phyloP scores from a whole-genome alignment of 106 monocot species.

The Amphibolis antarctica region DNA sequence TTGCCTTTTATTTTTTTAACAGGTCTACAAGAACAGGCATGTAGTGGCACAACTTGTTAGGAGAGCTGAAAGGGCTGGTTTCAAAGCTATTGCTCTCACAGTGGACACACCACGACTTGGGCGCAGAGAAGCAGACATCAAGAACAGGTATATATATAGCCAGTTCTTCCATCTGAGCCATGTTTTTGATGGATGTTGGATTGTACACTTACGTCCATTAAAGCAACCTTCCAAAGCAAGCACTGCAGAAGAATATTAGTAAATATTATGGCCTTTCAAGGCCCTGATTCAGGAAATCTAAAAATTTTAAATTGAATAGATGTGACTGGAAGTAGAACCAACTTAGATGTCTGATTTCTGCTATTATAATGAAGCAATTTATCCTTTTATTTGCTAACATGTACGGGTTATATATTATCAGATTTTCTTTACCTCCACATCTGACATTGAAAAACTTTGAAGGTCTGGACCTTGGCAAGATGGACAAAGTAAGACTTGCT shows the following conservation, averaged over 20 bases:
- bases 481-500: conserved; percentile 24
- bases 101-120: conserved; percentile 20
- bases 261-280: background rate
- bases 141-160: conserved; percentile 7
- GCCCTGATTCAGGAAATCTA: background rate
- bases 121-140: conserved; percentile 15
- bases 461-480: conserved; percentile 35
- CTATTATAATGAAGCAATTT: background rate
- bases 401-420: conserved; percentile 3
- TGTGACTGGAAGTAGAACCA: too few species aligned
- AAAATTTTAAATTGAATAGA: background rate
- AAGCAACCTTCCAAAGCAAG: too few species aligned
- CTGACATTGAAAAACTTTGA: conserved; percentile 50
- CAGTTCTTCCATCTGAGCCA: background rate
- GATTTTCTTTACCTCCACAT: conserved; percentile 41
- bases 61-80: conserved; percentile 22
- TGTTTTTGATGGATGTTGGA: background rate
- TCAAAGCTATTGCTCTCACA: conserved; percentile 18
- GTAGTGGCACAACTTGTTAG: conserved; percentile 10
- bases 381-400: background rate
- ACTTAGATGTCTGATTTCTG: background rate
- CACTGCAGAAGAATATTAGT: too few species aligned
- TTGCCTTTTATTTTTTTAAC: background rate
- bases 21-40: conserved; percentile 20
- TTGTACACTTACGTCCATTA: too few species aligned